phyloP scores from a whole-genome alignment of 371 early-diverging fungal genomes.

The Encephalitozoon cuniculi region DNA sequence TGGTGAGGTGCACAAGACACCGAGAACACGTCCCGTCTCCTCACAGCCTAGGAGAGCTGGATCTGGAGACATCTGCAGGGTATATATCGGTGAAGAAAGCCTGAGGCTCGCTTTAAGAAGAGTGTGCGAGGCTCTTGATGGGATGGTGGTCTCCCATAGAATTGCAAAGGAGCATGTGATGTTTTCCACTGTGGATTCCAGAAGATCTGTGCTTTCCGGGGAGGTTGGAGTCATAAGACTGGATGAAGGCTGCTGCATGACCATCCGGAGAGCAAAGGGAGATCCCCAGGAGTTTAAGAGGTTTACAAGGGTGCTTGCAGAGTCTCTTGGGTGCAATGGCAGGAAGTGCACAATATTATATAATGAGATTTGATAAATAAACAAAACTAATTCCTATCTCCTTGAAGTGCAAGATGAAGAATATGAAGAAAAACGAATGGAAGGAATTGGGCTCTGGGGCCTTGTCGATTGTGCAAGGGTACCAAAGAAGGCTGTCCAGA shows the following conservation, averaged over 20 bases:
- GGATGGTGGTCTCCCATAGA: constrained; percentile 23
- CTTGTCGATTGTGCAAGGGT: not conserved
- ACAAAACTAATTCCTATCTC: not conserved
- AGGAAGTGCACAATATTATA: not conserved
- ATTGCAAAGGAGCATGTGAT: constrained; percentile 5
- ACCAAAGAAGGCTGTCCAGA: not conserved
- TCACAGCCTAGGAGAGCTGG: constrained; percentile 51
- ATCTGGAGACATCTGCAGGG: constrained; percentile 17
- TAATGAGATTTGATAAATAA: not conserved
- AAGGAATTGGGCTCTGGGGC: not conserved
- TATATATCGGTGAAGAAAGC: constrained; percentile 29
- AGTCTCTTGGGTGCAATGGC: not conserved
- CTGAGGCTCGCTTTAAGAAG: not conserved
- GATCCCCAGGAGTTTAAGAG: constrained; percentile 58
- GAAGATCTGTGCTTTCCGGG: constrained; percentile 51
- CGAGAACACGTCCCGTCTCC: not conserved
- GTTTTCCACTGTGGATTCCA: constrained; percentile 56
- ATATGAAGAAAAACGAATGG: not conserved
- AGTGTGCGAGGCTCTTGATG: constrained; percentile 9
- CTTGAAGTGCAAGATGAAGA: not conserved
- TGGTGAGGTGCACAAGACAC: constrained; percentile 6
- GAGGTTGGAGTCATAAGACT: constrained; percentile 39
- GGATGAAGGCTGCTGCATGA: constrained; percentile 27
- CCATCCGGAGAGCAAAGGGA: constrained; percentile 51
- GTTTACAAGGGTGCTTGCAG: constrained; percentile 43